These are phyloP conservation scores for Hibiscus mutabilis DNA, from an alignment of 345 rosid species.

Conservation along the genomic window DNA sequence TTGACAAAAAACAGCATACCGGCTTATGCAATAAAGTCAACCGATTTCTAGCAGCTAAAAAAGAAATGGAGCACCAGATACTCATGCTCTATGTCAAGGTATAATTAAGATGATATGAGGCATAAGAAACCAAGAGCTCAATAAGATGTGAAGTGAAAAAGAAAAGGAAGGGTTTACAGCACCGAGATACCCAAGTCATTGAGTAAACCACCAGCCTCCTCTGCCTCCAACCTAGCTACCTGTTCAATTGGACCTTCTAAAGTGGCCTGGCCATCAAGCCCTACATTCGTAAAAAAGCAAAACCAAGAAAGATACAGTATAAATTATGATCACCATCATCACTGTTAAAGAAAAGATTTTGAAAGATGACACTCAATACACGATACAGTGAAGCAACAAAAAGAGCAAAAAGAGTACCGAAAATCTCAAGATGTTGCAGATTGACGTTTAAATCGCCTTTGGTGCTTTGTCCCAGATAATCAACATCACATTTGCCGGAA, in stretches of 20 bases:
- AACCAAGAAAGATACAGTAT: neutral
- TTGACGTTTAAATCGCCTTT: constrained; percentile 91
- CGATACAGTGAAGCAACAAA: too few species aligned
- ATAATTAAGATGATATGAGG: too few species aligned
- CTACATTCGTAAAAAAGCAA: constrained; percentile 24
- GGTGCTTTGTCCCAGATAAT: constrained; percentile 90
- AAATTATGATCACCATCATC: neutral
- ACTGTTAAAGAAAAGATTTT: neutral
- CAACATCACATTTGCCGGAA: constrained; percentile 57
- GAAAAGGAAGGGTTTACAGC: constrained; percentile 21
- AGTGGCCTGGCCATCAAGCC: constrained; percentile 50
- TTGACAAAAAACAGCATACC: neutral
- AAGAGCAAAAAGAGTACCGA: constrained; percentile 23
- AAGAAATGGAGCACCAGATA: too few species aligned
- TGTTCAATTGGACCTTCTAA: constrained; percentile 90
- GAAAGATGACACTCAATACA: neutral
- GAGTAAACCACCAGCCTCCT: constrained; percentile 65
- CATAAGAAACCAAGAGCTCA: neutral
- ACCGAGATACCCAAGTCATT: constrained; percentile 73
- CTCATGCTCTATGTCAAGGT: too few species aligned
- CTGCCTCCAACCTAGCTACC: constrained; percentile 69
- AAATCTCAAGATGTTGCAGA: constrained; percentile 47
- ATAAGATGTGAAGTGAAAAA: neutral
- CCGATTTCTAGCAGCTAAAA: neutral
- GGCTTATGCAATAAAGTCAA: neutral